Base-by-base conservation (phyloP, 345 rosid genomes). In the Gossypium mustelinum region DNA sequence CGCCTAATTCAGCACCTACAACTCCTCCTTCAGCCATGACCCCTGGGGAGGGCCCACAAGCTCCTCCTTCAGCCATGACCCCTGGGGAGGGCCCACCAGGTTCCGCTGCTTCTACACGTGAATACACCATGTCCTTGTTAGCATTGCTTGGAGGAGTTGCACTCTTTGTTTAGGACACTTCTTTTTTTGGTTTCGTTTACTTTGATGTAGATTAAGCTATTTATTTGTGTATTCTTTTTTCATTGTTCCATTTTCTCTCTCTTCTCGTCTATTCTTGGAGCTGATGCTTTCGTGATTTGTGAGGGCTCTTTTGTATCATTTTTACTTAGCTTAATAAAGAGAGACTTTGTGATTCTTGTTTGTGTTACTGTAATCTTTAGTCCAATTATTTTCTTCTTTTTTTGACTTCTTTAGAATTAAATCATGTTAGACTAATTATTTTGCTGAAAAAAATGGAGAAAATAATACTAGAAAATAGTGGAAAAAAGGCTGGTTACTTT, bases 81-180 rank as follows among this genome's bases (percentile, higher is more conserved):
- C 4, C 65, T 3, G 52, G 78, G 60, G 80, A 1, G 11, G 0
- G 11, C 2, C 11, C 65, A 0, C 79, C 88, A 0, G 48, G 10
- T 13, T 68, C 76, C 1, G 87, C 81, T 73, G 84, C 82, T 48
- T 73, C 64, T 59, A 78, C 69, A 65, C 77, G 11, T 34, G 79
- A 63, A 74, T 80, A 77, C 24, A 75, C 79, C 78, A 63, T 76
- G 79, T 74, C 61, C 18, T 64, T 78, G 61, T 34, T 78, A 29
- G 82, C 79, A 34, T 68, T 82, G 55, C 50, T 82, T 24, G 87
- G 79, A 76, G 89, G 79, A 70, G 74, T 69, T 18, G 78, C 85
- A 48, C 34, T 84, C 73, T 76, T 86, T 78, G 84, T 74, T 60
- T 86, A 84, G 69, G 52, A 13, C 24, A 20, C 10, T 27, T 14